Evolutionary conservation across 108 stramenopile species (phyloP).

Genomic region (Fistulifera pelliculosa): DNA sequence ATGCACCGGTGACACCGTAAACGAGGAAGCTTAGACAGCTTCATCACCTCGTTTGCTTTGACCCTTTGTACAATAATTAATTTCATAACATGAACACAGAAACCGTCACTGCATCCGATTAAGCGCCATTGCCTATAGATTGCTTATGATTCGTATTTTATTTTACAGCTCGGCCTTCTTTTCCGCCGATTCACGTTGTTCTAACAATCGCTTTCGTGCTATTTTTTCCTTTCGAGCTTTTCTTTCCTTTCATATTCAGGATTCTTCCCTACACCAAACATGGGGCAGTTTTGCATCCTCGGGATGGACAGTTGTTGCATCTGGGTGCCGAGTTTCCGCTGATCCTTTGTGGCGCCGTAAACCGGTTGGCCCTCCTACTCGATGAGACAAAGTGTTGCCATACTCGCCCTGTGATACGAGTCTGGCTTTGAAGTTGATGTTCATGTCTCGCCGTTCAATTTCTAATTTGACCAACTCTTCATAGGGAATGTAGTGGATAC

Average conservation of each 20-base stretch:
- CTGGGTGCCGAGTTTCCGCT: conserved; percentile 54
- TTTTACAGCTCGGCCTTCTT: conserved; percentile 92
- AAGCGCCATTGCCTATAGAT: too few species aligned
- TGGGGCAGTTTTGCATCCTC: conserved; percentile 77
- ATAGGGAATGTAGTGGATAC: conserved; percentile 86
- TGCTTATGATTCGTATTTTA: too few species aligned
- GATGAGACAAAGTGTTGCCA: conserved; percentile 18
- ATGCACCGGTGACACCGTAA: too few species aligned
- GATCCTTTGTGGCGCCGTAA: conserved; percentile 63
- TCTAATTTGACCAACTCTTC: conserved; percentile 78
- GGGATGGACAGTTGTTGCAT: conserved; percentile 26
- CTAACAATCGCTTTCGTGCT: conserved; percentile 48
- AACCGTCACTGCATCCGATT: too few species aligned
- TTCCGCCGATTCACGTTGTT: conserved; percentile 77
- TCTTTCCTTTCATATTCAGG: conserved; percentile 77
- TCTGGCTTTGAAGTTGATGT: conserved; percentile 81
- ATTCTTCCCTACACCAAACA: conserved; percentile 88
- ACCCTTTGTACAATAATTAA: too few species aligned
- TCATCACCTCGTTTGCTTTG: too few species aligned
- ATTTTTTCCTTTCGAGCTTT: conserved; percentile 34
- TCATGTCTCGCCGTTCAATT: conserved; percentile 68
- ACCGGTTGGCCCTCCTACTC: conserved; percentile 35
- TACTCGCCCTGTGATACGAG: conserved; percentile 25
- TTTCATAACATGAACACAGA: too few species aligned
- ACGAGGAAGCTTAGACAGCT: too few species aligned